phyloP scores from a whole-genome alignment of 1,284 basidiomycete genomes.

The Ceratobasidium papillatum region DNA sequence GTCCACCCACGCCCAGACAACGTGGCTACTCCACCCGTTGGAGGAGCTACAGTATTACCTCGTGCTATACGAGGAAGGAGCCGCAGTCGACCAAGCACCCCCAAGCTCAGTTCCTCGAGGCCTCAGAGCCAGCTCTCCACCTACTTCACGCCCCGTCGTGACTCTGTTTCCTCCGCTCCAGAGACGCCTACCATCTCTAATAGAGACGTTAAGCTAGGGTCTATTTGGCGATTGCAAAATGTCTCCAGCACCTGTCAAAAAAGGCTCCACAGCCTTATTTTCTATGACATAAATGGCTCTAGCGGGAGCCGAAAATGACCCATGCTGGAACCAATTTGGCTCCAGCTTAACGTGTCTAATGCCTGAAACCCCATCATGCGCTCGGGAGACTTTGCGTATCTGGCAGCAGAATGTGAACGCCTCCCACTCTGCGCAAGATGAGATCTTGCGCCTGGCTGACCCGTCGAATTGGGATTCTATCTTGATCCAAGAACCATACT shows the following conservation, averaged over 20 bases:
- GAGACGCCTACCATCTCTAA: not conserved
- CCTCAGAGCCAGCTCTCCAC: not conserved
- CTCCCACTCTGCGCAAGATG: constrained; percentile 46
- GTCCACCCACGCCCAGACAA: constrained; percentile 1
- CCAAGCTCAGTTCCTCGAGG: not conserved
- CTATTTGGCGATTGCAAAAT: no score
- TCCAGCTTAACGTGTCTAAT: no score
- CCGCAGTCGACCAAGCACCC: not conserved
- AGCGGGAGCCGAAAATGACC: no score
- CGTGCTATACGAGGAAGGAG: not conserved
- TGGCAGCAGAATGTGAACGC: constrained; percentile 51
- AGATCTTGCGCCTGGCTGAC: constrained; percentile 45
- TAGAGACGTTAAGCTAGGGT: no score
- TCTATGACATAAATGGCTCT: no score
- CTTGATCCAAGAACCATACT: constrained; percentile 53
- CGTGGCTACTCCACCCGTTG: not conserved
- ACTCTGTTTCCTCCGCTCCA: not conserved
- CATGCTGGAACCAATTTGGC: no score
- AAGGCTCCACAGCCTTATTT: no score
- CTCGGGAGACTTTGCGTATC: constrained; percentile 41
- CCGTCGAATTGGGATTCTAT: constrained; percentile 49
- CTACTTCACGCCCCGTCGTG: not conserved
- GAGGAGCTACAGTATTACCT: not conserved
- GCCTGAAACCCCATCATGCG: not conserved
- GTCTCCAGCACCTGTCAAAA: no score